A percentile compares a stretch with the other conserved stretches of the same genome.
These are phyloP conservation scores for Candida krabiensis DNA, from an alignment of 805 yeast genomes.

Conservation along the genomic window DNA sequence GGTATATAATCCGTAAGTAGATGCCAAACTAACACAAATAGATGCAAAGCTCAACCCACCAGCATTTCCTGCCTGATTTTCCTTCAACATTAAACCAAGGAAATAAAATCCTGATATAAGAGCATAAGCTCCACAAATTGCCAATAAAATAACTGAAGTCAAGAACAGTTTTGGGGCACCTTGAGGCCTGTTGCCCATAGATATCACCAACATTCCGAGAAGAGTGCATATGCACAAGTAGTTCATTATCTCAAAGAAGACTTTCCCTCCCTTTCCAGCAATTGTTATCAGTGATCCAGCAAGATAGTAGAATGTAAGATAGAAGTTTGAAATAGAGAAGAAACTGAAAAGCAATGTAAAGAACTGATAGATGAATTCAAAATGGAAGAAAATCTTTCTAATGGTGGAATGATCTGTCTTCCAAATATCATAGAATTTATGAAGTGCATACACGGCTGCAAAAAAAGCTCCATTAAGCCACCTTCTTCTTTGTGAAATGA, in stretches of 20 bases:
- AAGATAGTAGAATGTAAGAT: slow-evolving; percentile 86
- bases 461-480: slow-evolving; percentile 98
- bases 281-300: slow-evolving; percentile 78
- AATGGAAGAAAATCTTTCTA: slow-evolving; percentile 79
- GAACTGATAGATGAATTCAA: slow-evolving; percentile 89
- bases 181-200: slow-evolving; percentile 97
- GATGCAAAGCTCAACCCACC: slow-evolving; percentile 59
- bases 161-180: slow-evolving; percentile 84
- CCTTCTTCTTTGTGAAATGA: slow-evolving; percentile 93
- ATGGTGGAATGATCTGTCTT: slow-evolving; percentile 75
- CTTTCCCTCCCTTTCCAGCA: slow-evolving; percentile 73
- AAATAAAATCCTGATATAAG: slow-evolving; percentile 80
- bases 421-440: slow-evolving; percentile 89
- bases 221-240: slow-evolving; percentile 80
- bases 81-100: slow-evolving; percentile 56
- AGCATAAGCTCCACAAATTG: slow-evolving; percentile 80
- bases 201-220: slow-evolving; percentile 85
- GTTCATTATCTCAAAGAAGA: slow-evolving; percentile 81
- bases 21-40: slow-evolving; percentile 77
- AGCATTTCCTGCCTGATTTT: slow-evolving; percentile 35
- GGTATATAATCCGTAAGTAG: slow-evolving; percentile 89
- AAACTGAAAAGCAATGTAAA: slow-evolving; percentile 79
- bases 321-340: slow-evolving; percentile 91
- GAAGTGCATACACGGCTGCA: slow-evolving; percentile 88
- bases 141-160: slow-evolving; percentile 66